phyloP scores from a whole-genome alignment of 225 moss, liverwort and hornwort species.

The Sphagnum tenellum region DNA sequence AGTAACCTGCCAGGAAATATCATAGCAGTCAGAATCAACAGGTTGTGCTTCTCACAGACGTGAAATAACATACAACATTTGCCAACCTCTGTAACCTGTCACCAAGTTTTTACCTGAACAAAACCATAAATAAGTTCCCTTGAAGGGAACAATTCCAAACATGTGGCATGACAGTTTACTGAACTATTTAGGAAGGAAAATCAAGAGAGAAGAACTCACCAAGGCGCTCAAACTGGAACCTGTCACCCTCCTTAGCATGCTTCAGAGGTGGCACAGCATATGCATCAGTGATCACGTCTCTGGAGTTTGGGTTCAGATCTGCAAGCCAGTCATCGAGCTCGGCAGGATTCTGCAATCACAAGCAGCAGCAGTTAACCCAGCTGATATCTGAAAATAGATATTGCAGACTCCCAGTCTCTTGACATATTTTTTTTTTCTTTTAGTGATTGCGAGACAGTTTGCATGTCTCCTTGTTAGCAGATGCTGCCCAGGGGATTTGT shows the following conservation, averaged over 20 bases:
- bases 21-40: not conserved
- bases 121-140: not conserved
- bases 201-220: slow-evolving; percentile 31
- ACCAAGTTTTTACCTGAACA: not conserved
- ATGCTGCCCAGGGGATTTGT: no score
- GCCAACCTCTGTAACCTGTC: not conserved
- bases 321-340: slow-evolving; percentile 89
- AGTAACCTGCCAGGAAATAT: slow-evolving; percentile 49
- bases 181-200: not conserved
- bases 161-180: not conserved
- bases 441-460: no score
- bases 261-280: slow-evolving; percentile 67
- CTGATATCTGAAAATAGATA: no score
- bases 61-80: not conserved
- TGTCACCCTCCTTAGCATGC: slow-evolving; percentile 60
- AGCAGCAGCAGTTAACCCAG: not conserved
- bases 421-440: no score
- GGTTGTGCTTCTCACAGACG: not conserved
- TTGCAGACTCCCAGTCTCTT: no score
- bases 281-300: slow-evolving; percentile 57
- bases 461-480: no score
- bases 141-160: not conserved
- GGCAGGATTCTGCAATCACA: slow-evolving; percentile 49
- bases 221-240: slow-evolving; percentile 94
- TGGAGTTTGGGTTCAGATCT: slow-evolving; percentile 69